Evolutionary conservation across 345 rosid species (phyloP).

Genomic region (Mangifera indica): DNA sequence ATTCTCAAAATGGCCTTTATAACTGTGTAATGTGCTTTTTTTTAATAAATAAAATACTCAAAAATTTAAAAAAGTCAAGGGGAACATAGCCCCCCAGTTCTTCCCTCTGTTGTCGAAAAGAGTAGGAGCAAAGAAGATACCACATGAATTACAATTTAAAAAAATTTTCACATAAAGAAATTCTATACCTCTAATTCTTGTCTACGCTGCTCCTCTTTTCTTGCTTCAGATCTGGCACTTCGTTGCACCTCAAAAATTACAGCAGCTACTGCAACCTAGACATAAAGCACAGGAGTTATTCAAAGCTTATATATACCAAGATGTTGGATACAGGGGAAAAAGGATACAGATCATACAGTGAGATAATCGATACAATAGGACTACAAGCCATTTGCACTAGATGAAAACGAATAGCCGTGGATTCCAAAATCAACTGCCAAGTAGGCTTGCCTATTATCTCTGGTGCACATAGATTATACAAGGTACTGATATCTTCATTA

Average conservation of each 20-base stretch:
- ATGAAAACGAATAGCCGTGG: background rate
- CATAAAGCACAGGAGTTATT: background rate
- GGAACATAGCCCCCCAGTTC: too few species aligned
- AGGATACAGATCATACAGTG: too few species aligned
- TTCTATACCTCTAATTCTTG: slow-evolving; percentile 52
- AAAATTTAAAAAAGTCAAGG: background rate
- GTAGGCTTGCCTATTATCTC: background rate
- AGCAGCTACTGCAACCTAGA: slow-evolving; percentile 80
- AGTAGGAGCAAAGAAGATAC: too few species aligned
- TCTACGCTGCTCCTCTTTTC: slow-evolving; percentile 68
- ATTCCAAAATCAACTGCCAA: background rate
- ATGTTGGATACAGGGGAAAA: background rate
- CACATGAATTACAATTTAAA: too few species aligned
- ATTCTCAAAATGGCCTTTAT: background rate
- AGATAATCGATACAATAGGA: background rate
- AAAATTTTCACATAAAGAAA: background rate
- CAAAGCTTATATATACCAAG: background rate
- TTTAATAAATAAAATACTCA: slow-evolving; percentile 13
- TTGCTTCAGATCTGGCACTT: slow-evolving; percentile 76
- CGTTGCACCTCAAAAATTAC: slow-evolving; percentile 76
- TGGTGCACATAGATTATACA: background rate
- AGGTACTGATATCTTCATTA: background rate
- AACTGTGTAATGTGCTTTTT: too few species aligned
- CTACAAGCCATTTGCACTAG: slow-evolving; percentile 6
- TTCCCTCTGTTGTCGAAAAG: too few species aligned